These are phyloP conservation scores for Globisporangium cystogenes DNA, from an alignment of 352 stramenopile genomes.

Conservation along the genomic window DNA sequence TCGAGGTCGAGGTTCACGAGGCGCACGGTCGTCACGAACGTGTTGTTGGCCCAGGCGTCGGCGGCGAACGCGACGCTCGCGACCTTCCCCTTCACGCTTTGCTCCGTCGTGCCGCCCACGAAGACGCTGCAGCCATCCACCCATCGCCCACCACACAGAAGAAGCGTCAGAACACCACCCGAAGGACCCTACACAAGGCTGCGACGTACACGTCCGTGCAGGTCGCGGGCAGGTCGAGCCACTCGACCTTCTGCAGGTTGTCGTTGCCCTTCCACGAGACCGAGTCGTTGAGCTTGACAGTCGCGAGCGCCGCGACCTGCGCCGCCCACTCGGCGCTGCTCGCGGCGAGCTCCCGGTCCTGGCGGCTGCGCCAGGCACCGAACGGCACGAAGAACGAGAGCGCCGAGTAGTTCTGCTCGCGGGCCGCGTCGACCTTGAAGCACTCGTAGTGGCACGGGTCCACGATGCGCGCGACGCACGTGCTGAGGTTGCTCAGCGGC, in stretches of 20 bases:
- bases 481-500: slow-evolving; percentile 6
- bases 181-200: too few species aligned
- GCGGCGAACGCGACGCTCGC: slow-evolving; percentile 29
- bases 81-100: slow-evolving; percentile 37
- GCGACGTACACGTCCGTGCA: slow-evolving; percentile 26
- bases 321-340: slow-evolving; percentile 14
- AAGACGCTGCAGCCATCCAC: slow-evolving; percentile 22
- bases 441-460: slow-evolving; percentile 42
- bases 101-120: slow-evolving; percentile 32
- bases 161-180: too few species aligned
- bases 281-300: slow-evolving; percentile 16
- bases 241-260: slow-evolving; percentile 22
- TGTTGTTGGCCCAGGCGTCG: slow-evolving; percentile 24
- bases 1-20: slow-evolving; percentile 15
- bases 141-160: too few species aligned
- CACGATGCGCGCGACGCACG: slow-evolving; percentile 13
- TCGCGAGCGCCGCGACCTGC: slow-evolving; percentile 11
- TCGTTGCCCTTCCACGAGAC: slow-evolving; percentile 28
- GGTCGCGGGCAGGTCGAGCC: slow-evolving; percentile 17
- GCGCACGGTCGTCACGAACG: slow-evolving; percentile 29
- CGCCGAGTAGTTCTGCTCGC: slow-evolving; percentile 23
- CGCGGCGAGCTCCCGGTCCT: slow-evolving; percentile 25
- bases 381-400: slow-evolving; percentile 60
- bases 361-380: slow-evolving; percentile 29
- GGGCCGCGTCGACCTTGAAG: slow-evolving; percentile 16